These are phyloP conservation scores for Saccharomycopsis oosterbeekiorum DNA, from an alignment of 805 yeast species.

Conservation along the genomic window DNA sequence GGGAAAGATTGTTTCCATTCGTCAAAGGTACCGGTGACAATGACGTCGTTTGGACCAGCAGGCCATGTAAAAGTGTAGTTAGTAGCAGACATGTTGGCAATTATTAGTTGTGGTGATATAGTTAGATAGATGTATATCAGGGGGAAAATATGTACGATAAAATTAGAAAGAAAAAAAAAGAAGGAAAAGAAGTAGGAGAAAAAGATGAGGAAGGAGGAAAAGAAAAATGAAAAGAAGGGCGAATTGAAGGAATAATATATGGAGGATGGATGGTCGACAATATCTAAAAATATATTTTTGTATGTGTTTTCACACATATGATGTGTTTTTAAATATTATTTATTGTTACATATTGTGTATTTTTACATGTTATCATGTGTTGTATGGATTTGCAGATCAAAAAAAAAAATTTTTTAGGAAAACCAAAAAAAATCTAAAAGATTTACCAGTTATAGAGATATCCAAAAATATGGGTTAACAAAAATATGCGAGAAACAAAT, in stretches of 20 bases:
- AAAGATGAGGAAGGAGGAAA: not conserved
- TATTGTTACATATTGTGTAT: too few species aligned
- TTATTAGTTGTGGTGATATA: not conserved
- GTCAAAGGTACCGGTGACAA: conserved; percentile 64
- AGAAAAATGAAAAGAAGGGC: not conserved
- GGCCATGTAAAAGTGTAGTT: conserved; percentile 27
- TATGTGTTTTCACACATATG: not conserved
- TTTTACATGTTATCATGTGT: not conserved
- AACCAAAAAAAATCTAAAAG: not conserved
- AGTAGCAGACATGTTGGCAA: not conserved
- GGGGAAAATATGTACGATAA: not conserved
- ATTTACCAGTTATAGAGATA: not conserved
- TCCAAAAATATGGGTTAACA: not conserved
- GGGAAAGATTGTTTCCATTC: conserved; percentile 55
- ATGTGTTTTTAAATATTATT: too few species aligned
- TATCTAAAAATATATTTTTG: not conserved
- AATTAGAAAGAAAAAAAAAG: not conserved
- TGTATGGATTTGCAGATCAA: not conserved
- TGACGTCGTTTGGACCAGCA: conserved; percentile 45
- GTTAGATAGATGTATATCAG: not conserved
- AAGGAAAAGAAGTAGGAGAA: not conserved
- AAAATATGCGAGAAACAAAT: not conserved
- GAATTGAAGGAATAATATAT: not conserved
- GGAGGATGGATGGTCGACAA: not conserved
- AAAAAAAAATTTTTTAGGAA: not conserved